These are phyloP conservation scores for Immersiella caudata DNA, from an alignment of 495 filamentous ascomycete genomes.

Conservation along the genomic window DNA sequence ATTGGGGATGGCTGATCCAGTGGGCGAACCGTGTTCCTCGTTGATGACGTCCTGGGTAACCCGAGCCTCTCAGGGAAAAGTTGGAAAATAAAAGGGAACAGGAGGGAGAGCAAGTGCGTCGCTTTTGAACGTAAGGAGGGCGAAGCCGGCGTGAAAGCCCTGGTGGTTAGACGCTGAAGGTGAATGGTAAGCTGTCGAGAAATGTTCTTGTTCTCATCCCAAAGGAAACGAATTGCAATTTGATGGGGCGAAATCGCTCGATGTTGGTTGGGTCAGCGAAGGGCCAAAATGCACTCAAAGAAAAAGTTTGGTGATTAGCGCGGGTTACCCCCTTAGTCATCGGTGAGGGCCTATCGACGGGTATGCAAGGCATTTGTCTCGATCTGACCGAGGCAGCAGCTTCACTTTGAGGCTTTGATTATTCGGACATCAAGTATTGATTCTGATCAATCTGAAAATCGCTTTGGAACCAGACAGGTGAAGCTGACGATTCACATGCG, in stretches of 20 bases:
- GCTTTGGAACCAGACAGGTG: background rate
- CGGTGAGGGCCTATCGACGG: conserved; percentile 8
- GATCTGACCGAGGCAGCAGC: background rate
- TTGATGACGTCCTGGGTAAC: conserved; percentile 10
- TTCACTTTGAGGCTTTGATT: too few relatives aligned
- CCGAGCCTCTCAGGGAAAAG: background rate
- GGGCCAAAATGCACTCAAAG: conserved; percentile 13
- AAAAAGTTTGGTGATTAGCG: conserved; percentile 30
- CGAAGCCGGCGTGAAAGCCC: background rate
- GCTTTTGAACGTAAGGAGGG: background rate
- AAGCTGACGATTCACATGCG: background rate
- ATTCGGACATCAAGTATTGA: too few relatives aligned
- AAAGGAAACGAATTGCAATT: background rate
- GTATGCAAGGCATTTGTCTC: conserved; percentile 19
- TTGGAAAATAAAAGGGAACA: background rate
- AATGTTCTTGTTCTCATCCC: conserved; percentile 13
- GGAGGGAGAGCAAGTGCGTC: background rate
- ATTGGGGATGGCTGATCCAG: background rate
- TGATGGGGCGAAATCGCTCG: background rate
- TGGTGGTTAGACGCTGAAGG: background rate
- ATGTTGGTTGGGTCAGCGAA: conserved; percentile 4
- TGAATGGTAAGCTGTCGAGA: background rate
- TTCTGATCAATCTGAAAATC: background rate
- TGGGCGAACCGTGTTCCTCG: background rate
- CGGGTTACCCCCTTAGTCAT: conserved; percentile 24